Evolutionary conservation across 2,329 filamentous ascomycete species (phyloP).

Genomic region (Nothopassalora personata): DNA sequence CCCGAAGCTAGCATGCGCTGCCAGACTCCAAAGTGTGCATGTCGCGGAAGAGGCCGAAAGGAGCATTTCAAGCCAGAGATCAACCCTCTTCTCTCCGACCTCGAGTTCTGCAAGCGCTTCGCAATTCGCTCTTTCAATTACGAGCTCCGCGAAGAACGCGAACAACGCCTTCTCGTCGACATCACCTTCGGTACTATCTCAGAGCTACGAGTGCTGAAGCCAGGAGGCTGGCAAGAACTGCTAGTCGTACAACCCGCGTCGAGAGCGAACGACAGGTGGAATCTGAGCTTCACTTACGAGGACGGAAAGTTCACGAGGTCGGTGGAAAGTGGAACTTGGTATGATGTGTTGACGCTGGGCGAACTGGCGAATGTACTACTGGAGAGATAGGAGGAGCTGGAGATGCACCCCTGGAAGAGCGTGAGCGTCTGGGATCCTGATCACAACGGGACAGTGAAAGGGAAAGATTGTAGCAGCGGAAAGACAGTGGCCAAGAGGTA

Average conservation of each 20-base stretch:
- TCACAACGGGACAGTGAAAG: too few relatives aligned
- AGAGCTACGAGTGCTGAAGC: neutral
- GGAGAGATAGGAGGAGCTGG: slow-evolving; percentile 1
- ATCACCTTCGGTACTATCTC: neutral
- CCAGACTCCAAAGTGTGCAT: neutral
- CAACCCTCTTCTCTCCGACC: neutral
- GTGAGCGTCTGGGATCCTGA: neutral
- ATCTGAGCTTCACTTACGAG: neutral
- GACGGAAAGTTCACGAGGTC: neutral
- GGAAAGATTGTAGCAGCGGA: too few relatives aligned
- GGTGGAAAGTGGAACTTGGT: neutral
- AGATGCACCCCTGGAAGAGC: neutral
- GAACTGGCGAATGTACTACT: neutral
- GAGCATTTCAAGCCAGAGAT: neutral
- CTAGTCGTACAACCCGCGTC: neutral
- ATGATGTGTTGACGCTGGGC: neutral
- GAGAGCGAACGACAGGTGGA: neutral
- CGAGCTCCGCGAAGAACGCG: neutral
- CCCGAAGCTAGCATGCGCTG: neutral
- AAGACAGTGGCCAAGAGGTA: too few relatives aligned
- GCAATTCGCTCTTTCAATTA: neutral
- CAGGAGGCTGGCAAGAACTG: neutral
- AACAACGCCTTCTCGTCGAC: neutral
- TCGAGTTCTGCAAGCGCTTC: neutral
- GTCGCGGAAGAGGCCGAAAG: neutral